A percentile compares a stretch with the other conserved stretches of the same genome.
phyloP scores from a whole-genome alignment of 169 alveolate species.

The Babesia microti region DNA sequence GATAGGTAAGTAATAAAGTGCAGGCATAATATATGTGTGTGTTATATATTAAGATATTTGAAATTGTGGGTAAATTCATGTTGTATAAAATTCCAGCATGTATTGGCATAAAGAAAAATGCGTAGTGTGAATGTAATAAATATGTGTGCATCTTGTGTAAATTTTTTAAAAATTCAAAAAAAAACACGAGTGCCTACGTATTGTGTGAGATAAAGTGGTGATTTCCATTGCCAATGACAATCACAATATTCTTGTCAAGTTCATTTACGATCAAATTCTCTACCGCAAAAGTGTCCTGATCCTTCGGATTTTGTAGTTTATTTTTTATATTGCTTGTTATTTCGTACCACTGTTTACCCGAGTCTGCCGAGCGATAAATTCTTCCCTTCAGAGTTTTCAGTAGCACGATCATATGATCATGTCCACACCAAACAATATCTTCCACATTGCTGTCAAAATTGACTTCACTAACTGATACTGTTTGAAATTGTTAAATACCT shows the following conservation, averaged over 20 bases:
- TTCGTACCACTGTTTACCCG: constrained; percentile 74
- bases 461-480: constrained; percentile 74
- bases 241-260: constrained; percentile 58
- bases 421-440: constrained; percentile 72
- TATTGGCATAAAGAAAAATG: too few relatives aligned
- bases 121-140: too few relatives aligned
- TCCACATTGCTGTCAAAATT: constrained; percentile 71
- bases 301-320: constrained; percentile 11
- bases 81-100: too few relatives aligned
- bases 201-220: constrained; percentile 54
- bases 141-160: too few relatives aligned
- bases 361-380: constrained; percentile 62
- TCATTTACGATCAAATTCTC: constrained; percentile 61
- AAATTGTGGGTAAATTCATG: too few relatives aligned
- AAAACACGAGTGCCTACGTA: too few relatives aligned
- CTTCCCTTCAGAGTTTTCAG: constrained; percentile 70
- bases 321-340: constrained; percentile 54
- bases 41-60: too few relatives aligned
- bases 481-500: too few relatives aligned
- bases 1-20: too few relatives aligned
- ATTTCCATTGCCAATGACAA: constrained; percentile 60
- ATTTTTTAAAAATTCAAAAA: neutral
- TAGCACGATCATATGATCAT: constrained; percentile 61
- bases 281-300: constrained; percentile 28
- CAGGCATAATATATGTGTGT: too few relatives aligned